phyloP scores from a whole-genome alignment of 768 basidiomycete species.

The Kwoniella mangroviensis region DNA sequence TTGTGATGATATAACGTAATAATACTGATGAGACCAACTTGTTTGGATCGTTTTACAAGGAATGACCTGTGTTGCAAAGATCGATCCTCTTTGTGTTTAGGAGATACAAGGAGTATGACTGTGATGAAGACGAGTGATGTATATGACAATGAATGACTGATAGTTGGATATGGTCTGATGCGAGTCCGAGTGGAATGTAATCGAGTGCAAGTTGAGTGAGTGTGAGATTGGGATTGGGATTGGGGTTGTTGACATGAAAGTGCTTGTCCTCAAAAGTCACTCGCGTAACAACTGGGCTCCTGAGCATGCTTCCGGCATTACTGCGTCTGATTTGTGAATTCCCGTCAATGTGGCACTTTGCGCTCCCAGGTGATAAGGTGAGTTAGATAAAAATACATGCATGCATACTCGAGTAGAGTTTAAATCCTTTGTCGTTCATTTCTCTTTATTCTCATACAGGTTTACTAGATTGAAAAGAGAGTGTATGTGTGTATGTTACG shows the following conservation, averaged over 20 bases:
- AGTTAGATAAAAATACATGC: conserved; percentile 9
- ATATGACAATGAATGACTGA: background rate
- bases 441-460: too few relatives aligned
- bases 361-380: background rate
- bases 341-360: conserved; percentile 16
- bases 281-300: conserved; percentile 12
- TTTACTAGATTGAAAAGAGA: too few relatives aligned
- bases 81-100: too few relatives aligned
- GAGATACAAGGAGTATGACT: background rate
- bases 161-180: background rate
- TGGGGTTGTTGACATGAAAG: conserved; percentile 7
- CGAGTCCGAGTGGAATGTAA: background rate
- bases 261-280: conserved; percentile 15
- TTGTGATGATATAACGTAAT: background rate
- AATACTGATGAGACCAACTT: too few relatives aligned
- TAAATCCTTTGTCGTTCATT: too few relatives aligned
- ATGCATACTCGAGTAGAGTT: background rate
- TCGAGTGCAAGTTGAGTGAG: background rate
- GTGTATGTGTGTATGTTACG: too few relatives aligned
- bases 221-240: background rate
- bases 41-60: background rate
- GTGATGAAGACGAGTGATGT: background rate
- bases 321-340: background rate
- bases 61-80: background rate
- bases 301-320: background rate